A percentile compares a stretch with the other conserved stretches of the same genome.
Conservation (phyloP, 371 early-diverging fungal species). For the Rhizopus sp. region DNA sequence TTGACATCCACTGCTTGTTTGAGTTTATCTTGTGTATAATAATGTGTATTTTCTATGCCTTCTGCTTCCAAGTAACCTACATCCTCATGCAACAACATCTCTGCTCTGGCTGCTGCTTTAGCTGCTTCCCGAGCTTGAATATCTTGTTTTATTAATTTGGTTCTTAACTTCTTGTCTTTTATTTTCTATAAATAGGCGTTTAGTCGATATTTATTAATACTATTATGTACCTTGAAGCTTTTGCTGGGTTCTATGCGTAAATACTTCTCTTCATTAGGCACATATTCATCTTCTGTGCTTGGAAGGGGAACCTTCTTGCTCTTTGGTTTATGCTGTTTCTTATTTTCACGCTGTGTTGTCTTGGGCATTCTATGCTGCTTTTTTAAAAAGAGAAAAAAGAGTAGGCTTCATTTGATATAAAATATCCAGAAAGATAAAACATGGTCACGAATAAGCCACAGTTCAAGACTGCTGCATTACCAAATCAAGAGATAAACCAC, state of each 20-base stretch:
- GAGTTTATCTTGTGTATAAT: slow-evolving; percentile 82
- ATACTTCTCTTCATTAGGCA: slow-evolving; percentile 40
- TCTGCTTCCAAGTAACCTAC: slow-evolving; percentile 86
- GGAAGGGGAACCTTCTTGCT: not conserved
- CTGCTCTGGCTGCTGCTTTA: slow-evolving; percentile 74
- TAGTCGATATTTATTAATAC: not conserved
- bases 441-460: slow-evolving; percentile 15
- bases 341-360: not conserved
- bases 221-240: slow-evolving; percentile 24
- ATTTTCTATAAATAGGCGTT: slow-evolving; percentile 46
- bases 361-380: not conserved
- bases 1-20: slow-evolving; percentile 75
- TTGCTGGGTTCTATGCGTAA: slow-evolving; percentile 21
- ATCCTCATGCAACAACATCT: slow-evolving; percentile 75
- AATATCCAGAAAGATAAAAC: not conserved
- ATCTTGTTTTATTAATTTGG: slow-evolving; percentile 60
- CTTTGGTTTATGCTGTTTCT: not conserved
- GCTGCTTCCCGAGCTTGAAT: slow-evolving; percentile 69
- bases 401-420: not conserved
- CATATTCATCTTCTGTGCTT: slow-evolving; percentile 13
- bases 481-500: too few species aligned
- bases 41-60: slow-evolving; percentile 87
- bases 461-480: not conserved
- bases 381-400: not conserved
- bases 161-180: slow-evolving; percentile 67